Percentiles rank a stretch among this genome's conserved stretches.
phyloP scores from a whole-genome alignment of 1,284 basidiomycete species.

The Takashimella koratensis region DNA sequence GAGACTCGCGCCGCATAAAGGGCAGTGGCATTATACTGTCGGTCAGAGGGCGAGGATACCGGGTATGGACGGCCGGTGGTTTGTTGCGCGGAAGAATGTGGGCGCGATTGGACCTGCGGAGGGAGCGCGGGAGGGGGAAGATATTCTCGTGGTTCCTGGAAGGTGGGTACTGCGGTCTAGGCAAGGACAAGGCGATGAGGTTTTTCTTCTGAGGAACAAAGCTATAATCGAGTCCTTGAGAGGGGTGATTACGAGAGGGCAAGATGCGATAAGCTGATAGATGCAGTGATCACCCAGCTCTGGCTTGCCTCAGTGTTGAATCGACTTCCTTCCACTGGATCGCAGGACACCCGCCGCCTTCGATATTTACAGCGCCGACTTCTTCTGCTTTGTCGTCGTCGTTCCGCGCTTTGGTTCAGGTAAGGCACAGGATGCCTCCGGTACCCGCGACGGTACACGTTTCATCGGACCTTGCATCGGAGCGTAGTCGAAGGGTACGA shows the following conservation, averaged over 20 bases:
- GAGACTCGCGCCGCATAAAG: constrained; percentile 63
- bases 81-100: constrained; percentile 70
- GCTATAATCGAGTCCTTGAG: not conserved
- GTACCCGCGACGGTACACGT: constrained; percentile 44
- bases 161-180: constrained; percentile 55
- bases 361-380: constrained; percentile 46
- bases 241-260: not conserved
- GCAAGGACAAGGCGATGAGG: no score
- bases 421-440: constrained; percentile 66
- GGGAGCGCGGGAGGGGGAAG: constrained; percentile 54
- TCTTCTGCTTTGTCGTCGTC: constrained; percentile 34
- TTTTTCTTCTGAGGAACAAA: no score
- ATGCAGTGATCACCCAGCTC: constrained; percentile 60
- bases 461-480: no score
- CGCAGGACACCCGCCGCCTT: constrained; percentile 55
- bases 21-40: constrained; percentile 85
- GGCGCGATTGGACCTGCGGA: no score
- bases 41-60: constrained; percentile 70
- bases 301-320: constrained; percentile 56
- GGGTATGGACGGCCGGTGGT: constrained; percentile 64
- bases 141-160: constrained; percentile 71
- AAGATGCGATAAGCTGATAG: not conserved
- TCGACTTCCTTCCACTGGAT: constrained; percentile 69
- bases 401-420: constrained; percentile 59
- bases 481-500: constrained; percentile 48